Base-by-base conservation (phyloP, 441 rosid genomes). In the Gossypium gossypioides region DNA sequence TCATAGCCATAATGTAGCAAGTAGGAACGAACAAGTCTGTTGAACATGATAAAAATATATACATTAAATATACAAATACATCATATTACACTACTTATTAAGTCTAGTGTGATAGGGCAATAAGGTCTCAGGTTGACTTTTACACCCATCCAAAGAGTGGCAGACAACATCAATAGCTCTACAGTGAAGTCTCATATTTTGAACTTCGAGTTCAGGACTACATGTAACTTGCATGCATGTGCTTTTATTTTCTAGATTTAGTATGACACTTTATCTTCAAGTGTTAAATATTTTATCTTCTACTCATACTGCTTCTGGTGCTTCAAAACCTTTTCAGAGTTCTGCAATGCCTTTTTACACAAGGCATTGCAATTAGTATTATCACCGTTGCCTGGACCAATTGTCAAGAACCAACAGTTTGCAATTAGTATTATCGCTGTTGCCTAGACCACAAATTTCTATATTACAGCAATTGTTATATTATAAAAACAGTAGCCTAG, bases 1-100 rank as follows among this genome's bases (percentile, higher is more conserved):
- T 89, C 94, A 63, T 92, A 94, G 56, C 97, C 99, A 76, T 90
- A 90, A 79, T 94, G 99, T 75, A 90, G 78, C 69, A 94, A 82
- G 84, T 92, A 94, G 62, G 97, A 86, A 76, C 91, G 90, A 29
- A 94, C 90, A 77, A 94, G 91, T 82, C 99, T 94, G 86, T 73
- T 71, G 68, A 73, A 40, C 29, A 69, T 74, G 61, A 81, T 40
- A 13, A 69, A 61, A 73, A 59, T 4, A 37, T 16, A 58, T 69
- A 1, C n/a, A 24, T 68, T 25, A 22, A 24, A 13, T 52, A 44
- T 18, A 59, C 9, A 71, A 67, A 8, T 27, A 9, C 0, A 19
- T 24, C 44, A 66, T n/a, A 46, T 46, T 65, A 44, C 46, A 22
- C 19, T 13, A 66, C 54, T 44, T 13, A 66, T 24, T 46, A 66